Base-by-base conservation (phyloP, 768 basidiomycete genomes). In the Boletus subparvulus region DNA sequence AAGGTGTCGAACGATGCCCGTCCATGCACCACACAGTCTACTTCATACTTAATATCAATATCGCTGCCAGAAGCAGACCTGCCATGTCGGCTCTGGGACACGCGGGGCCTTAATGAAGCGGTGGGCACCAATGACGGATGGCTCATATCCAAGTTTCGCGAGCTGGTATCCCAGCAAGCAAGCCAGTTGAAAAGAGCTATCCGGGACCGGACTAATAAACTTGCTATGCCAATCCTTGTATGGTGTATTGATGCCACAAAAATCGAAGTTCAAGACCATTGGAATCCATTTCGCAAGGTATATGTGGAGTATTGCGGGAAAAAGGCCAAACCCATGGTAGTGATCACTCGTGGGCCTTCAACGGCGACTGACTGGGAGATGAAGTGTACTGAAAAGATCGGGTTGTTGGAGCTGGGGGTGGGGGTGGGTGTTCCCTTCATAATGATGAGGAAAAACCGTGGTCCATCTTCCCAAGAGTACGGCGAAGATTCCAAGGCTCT, bases 191-290 rank as follows among this genome's bases (percentile, higher is more conserved):
- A 47, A 42, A 54, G 50, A 7, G 26, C 54, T 28, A 47, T 69
- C 14, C 50, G 52, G 3, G 35, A 28, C 19, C 39, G 62, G 19
- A 61, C 45, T 16, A 61, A 6, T 16, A 61, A 6, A n/a, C 14
- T 10, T 13, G 35, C 54, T 6, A 49, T 10, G 37, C 64, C 65
- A 21, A 58, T 67, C 17, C 53, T 68, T 8, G n/a, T 69, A 16
- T 68, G 67, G 67, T 68, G 67, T 47, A 62, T 69, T 17, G 40
- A 60, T 19, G 67, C 68, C 51, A 14, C 56, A 30, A 67, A 68
- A 28, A 28, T 69, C 32, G 58, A 47, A 1, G 50, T 59, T 4
- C 11, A 32, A 2, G 17, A 24, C 7, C 68, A 62, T 3, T 68
- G 68, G 65, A 36, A 60, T 7, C 58, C 52, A 21, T 67, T 68